A percentile compares a stretch with the other conserved stretches of the same genome.
These are phyloP conservation scores for Cladophialophora immunda DNA, from an alignment of 2,329 filamentous ascomycete genomes.

Conservation along the genomic window DNA sequence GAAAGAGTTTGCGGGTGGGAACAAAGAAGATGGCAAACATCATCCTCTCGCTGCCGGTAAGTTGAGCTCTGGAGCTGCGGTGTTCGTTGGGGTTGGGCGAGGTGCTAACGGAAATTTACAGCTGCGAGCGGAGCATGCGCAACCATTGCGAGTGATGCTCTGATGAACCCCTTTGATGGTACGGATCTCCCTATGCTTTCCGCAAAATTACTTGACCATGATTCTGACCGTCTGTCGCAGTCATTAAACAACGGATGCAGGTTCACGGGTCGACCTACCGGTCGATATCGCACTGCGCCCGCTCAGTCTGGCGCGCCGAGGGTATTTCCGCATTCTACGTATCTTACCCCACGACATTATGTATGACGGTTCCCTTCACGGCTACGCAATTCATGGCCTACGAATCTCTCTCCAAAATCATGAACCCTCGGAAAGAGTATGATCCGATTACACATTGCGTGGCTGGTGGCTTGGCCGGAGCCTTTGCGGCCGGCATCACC, in stretches of 20 bases:
- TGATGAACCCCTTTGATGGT: constrained; percentile 99
- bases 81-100: constrained; percentile 12
- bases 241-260: constrained; percentile 99
- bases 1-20: constrained; percentile 95
- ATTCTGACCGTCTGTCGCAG: constrained; percentile 57
- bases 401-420: constrained; percentile 91
- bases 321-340: constrained; percentile 94
- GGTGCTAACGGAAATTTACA: constrained; percentile 56
- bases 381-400: constrained; percentile 97
- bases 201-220: constrained; percentile 24
- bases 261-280: constrained; percentile 94
- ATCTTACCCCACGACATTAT: constrained; percentile 96
- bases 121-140: constrained; percentile 92
- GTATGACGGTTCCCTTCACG: constrained; percentile 98
- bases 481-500: constrained; percentile 90
- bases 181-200: constrained; percentile 47
- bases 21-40: constrained; percentile 80
- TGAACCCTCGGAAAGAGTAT: constrained; percentile 83
- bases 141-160: constrained; percentile 94
- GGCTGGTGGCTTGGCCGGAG: constrained; percentile 90
- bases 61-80: constrained; percentile 41
- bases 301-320: constrained; percentile 85
- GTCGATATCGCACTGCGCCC: constrained; percentile 85
- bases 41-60: constrained; percentile 92
- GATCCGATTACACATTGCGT: constrained; percentile 94